Percentiles rank a stretch among this genome's conserved stretches.
phyloP scores from a whole-genome alignment of 106 monocot genomes.

The Apostasia shenzhenica region DNA sequence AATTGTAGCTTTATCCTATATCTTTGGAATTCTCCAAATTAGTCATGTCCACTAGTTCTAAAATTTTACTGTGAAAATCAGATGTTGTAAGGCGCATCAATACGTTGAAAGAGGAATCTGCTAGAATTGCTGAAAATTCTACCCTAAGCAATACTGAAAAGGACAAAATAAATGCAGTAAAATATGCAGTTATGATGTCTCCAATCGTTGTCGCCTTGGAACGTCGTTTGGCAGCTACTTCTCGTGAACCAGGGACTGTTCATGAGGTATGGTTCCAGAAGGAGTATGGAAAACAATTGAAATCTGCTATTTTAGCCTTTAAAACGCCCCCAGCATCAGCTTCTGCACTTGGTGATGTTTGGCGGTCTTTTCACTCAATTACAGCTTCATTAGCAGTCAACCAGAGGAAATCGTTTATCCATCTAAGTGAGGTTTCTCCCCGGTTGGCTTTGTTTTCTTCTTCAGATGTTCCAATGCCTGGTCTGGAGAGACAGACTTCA shows the following conservation, averaged over 20 bases:
- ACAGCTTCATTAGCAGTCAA: slow-evolving; percentile 71
- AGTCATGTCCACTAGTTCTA: no score
- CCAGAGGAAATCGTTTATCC: slow-evolving; percentile 60
- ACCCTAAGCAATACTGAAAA: slow-evolving; percentile 75
- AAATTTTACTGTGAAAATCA: slow-evolving; percentile 12
- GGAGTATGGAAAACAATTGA: slow-evolving; percentile 68
- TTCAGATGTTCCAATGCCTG: slow-evolving; percentile 97
- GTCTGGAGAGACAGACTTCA: slow-evolving; percentile 69
- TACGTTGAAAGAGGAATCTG: slow-evolving; percentile 85
- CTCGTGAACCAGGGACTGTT: slow-evolving; percentile 69
- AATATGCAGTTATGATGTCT: slow-evolving; percentile 96
- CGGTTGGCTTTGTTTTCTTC: slow-evolving; percentile 52
- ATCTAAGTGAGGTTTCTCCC: slow-evolving; percentile 81
- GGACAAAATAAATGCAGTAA: slow-evolving; percentile 83
- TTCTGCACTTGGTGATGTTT: slow-evolving; percentile 58
- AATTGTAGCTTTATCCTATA: no score
- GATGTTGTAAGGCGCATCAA: slow-evolving; percentile 91
- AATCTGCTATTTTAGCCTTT: slow-evolving; percentile 62
- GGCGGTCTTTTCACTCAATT: slow-evolving; percentile 79
- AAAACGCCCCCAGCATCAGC: slow-evolving; percentile 74
- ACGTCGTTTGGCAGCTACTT: slow-evolving; percentile 86
- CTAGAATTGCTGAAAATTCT: slow-evolving; percentile 68
- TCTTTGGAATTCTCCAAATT: no score
- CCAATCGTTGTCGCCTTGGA: slow-evolving; percentile 94
- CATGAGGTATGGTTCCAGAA: slow-evolving; percentile 91